These are phyloP conservation scores for Beauveria caledonica DNA, from an alignment of 2,329 filamentous ascomycete species.

Conservation along the genomic window DNA sequence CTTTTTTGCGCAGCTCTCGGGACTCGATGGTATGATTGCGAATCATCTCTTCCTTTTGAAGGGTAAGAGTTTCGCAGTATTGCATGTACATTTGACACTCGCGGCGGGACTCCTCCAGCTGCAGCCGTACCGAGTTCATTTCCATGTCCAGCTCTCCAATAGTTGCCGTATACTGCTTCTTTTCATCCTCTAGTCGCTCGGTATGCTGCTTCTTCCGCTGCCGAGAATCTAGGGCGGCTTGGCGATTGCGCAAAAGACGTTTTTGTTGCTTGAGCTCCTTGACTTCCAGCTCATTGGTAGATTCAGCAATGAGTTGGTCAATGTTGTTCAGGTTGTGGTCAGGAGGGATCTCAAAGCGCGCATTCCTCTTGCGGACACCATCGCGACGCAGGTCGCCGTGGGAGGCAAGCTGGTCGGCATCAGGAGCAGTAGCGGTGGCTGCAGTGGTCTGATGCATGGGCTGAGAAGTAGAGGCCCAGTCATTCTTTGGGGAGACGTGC, in stretches of 20 bases:
- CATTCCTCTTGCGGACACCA: slow-evolving; percentile 97
- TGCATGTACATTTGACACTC: slow-evolving; percentile 69
- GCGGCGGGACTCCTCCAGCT: slow-evolving; percentile 61
- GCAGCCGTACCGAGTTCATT: slow-evolving; percentile 57
- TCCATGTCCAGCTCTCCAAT: slow-evolving; percentile 75
- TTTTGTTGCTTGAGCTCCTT: slow-evolving; percentile 99
- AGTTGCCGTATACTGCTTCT: slow-evolving; percentile 76
- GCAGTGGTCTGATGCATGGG: slow-evolving; percentile 50
- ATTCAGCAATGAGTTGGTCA: slow-evolving; percentile 82
- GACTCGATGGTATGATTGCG: slow-evolving; percentile 83
- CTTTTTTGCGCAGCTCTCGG: slow-evolving; percentile 85
- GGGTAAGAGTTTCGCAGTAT: slow-evolving; percentile 66
- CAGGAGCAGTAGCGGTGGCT: slow-evolving; percentile 16
- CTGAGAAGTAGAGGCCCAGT: slow-evolving; percentile 44
- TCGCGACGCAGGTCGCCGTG: slow-evolving; percentile 74
- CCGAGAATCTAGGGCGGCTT: slow-evolving; percentile 92
- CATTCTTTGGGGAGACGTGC: slow-evolving; percentile 39
- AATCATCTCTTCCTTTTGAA: slow-evolving; percentile 90
- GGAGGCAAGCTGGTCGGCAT: slow-evolving; percentile 61
- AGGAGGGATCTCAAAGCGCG: slow-evolving; percentile 90
- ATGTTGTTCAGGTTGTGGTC: slow-evolving; percentile 93
- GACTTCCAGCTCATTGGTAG: slow-evolving; percentile 83
- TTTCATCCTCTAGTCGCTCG: slow-evolving; percentile 91
- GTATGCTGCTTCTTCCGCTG: slow-evolving; percentile 98
- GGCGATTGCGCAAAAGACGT: slow-evolving; percentile 84